Conservation (phyloP, 768 basidiomycete genomes). For the Neoboletus brunneissimus region DNA sequence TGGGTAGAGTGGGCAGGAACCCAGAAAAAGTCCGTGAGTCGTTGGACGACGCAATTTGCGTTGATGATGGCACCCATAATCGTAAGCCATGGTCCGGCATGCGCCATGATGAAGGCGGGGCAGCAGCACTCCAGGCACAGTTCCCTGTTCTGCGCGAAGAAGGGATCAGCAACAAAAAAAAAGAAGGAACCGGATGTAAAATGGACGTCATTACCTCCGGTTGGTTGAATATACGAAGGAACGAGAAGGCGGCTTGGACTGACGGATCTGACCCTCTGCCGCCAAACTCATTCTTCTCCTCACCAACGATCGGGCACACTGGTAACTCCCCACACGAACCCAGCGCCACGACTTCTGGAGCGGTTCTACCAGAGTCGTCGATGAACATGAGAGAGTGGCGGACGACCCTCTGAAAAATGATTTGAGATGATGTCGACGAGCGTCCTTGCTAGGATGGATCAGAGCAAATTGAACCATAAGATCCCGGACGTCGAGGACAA, state of each 20-base stretch:
- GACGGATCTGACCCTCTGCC: slow-evolving; percentile 30
- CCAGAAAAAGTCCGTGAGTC: no score
- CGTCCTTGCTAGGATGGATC: slow-evolving; percentile 9
- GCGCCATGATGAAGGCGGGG: no score
- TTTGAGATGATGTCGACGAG: not conserved
- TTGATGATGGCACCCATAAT: no score
- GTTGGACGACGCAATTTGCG: no score
- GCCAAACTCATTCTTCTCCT: slow-evolving; percentile 18
- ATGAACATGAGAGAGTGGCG: not conserved
- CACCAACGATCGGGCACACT: slow-evolving; percentile 12
- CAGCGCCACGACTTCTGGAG: not conserved
- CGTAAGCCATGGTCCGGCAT: no score
- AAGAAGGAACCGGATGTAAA: not conserved
- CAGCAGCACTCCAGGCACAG: no score
- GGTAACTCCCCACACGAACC: not conserved
- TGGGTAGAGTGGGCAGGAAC: no score
- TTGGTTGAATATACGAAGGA: slow-evolving; percentile 14
- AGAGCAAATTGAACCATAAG: slow-evolving; percentile 16
- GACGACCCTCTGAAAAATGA: slow-evolving; percentile 1
- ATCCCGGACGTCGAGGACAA: not conserved
- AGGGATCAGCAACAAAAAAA: not conserved
- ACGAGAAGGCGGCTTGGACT: slow-evolving; percentile 29
- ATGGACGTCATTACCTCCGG: not conserved
- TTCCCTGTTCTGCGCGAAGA: slow-evolving; percentile 3
- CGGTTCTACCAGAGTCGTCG: not conserved